A percentile compares a stretch with the other conserved stretches of the same genome.
Conservation (phyloP, 2,329 filamentous ascomycete species). For the Thermothelomyces thermophilus region DNA sequence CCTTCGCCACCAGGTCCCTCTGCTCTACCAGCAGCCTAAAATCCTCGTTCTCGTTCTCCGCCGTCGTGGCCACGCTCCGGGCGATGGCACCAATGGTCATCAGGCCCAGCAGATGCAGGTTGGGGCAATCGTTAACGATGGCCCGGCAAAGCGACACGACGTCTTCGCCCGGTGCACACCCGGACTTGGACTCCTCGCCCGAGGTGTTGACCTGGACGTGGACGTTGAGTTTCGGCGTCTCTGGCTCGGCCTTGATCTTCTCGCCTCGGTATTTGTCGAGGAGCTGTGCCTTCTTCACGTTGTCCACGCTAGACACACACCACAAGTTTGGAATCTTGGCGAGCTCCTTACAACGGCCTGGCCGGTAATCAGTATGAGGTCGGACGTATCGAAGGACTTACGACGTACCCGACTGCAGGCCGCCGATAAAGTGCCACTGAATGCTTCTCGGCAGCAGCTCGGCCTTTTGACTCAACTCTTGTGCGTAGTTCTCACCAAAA, state of each 20-base stretch:
- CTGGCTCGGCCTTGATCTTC: slow-evolving; percentile 31
- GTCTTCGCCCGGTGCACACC: slow-evolving; percentile 61
- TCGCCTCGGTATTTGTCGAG: slow-evolving; percentile 68
- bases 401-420: slow-evolving; percentile 64
- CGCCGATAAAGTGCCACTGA: slow-evolving; percentile 95
- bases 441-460: slow-evolving; percentile 68
- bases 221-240: slow-evolving; percentile 52
- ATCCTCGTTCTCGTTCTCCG: slow-evolving; percentile 85
- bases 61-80: slow-evolving; percentile 64
- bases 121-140: slow-evolving; percentile 63
- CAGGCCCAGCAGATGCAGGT: slow-evolving; percentile 68
- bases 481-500: slow-evolving; percentile 95
- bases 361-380: not conserved
- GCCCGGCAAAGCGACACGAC: slow-evolving; percentile 60
- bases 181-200: slow-evolving; percentile 78
- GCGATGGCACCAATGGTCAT: slow-evolving; percentile 99
- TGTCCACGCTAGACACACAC: slow-evolving; percentile 87
- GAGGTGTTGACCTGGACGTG: slow-evolving; percentile 96
- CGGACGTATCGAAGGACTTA: not conserved
- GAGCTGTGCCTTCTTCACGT: slow-evolving; percentile 75
- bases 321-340: slow-evolving; percentile 84
- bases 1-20: slow-evolving; percentile 61
- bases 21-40: slow-evolving; percentile 64
- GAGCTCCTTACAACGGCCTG: slow-evolving; percentile 83
- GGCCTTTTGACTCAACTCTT: slow-evolving; percentile 84